Conservation (phyloP, 106 monocot species). For the Apostasia ramifera region DNA sequence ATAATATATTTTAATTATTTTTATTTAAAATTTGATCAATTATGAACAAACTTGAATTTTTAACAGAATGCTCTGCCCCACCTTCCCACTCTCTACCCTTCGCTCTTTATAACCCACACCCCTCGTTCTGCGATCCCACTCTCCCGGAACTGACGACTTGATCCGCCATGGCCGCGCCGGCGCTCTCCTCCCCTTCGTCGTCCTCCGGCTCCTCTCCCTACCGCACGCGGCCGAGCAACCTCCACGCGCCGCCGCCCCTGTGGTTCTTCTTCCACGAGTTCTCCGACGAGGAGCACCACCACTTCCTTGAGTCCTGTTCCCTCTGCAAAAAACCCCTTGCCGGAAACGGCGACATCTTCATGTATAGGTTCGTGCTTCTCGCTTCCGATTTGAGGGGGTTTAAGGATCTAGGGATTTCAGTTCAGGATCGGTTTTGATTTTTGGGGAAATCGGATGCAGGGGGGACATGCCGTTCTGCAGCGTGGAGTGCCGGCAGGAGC, state of each 20-base stretch:
- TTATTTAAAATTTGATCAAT: no score
- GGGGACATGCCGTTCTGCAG: constrained; percentile 53
- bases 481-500: constrained; percentile 41
- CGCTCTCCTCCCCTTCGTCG: background rate
- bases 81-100: no score
- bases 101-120: no score
- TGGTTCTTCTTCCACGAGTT: constrained; percentile 14
- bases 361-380: constrained; percentile 57
- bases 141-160: no score
- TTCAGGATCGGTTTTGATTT: background rate
- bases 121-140: no score
- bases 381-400: background rate
- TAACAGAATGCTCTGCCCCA: no score
- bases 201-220: background rate
- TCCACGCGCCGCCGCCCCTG: background rate
- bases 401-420: no score
- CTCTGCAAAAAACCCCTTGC: constrained; percentile 69
- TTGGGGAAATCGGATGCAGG: constrained; percentile 10
- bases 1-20: no score
- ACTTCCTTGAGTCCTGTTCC: constrained; percentile 67
- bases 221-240: background rate
- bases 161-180: no score
- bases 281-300: constrained; percentile 20
- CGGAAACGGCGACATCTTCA: constrained; percentile 64
- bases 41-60: no score